Evolutionary conservation across 1,284 basidiomycete species (phyloP), one percentile per base, ranked within the genome.

Genomic region (Pterulicium gracile): DNA sequence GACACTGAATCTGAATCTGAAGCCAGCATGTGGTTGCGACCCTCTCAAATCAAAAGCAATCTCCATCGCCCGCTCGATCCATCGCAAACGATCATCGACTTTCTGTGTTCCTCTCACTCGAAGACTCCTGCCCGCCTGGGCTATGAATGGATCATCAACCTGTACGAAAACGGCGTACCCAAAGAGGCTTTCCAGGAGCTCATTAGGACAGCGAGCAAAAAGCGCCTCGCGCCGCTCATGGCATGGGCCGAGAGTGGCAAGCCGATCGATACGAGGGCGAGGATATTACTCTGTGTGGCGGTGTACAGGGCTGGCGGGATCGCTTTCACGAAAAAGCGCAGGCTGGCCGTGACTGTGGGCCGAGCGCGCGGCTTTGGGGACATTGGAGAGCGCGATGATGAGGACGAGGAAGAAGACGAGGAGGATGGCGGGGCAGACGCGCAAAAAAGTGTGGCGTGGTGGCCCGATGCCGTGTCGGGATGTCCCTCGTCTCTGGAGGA

Each of bases 401-500:
- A 66, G 12, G 53, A 59, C 2, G 66, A 67, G 15, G 47, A 60
- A 3, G 65, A 76, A 47, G 57, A 74, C 46, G 60, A 73, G 41
- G 56, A 70, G 51, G 49, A 66, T 51, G 46, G 54, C n/a, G 65
- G 60, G 43, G 52, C 60, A 7, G 63, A 64, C 13, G 68, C 70
- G 3, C 60, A 65, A 47, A 55, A 56, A 4, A 73, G 72, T 7
- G 55, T 62, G 10, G 69, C 73, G 2, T 75, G 73, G 72, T 76
- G 73, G 71, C 58, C 59, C 15, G 73, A 77, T 49, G 62, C 68
- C 36, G 59, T 71, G 47, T 70, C 70, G 21, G 73, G 74, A 2
- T 70, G 68, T 45, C 74, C 74, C 1, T 72, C 72, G 2, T 59
- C 60, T 12, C 58, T 76, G 10, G 73, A 72, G 50, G 75, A 77